Base-by-base conservation (phyloP, 2,329 filamentous ascomycete genomes). In the Rutstroemia sp. region DNA sequence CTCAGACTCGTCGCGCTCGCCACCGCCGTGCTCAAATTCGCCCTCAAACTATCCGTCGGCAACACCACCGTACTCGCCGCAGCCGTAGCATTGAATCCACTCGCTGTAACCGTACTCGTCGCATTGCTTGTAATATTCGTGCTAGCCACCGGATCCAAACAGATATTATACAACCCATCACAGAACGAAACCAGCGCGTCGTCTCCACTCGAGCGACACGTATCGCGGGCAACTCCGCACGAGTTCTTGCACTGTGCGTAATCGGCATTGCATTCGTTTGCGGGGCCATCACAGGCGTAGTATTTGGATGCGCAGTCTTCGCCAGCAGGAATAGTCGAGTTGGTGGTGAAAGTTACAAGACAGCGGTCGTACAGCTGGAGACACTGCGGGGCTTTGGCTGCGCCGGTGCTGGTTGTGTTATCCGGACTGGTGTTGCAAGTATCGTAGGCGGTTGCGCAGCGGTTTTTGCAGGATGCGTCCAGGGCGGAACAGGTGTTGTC, bases 291-390 rank as follows among this genome's bases (percentile, higher is more conserved):
- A 5, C 51, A 53, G 9, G 41, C 25, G 19, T 48, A 53, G 42
- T 53, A 53, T 7, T 53, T 38, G 3, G 51, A 53, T 7, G 51
- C 45, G 51, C 51, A 53, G 30, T 53, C 51, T 53, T 53, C 17
- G 4, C 51, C 51, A 0, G 51, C 23, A 12, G 51, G 16, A 5
- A 34, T 53, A 5, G 51, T 53, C 1, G 46, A 41, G 19, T 59
- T 59, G 37, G n/a, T 21, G 37, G 55, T 51, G 50, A 59, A 59
- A 2, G 57, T 54, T n/a, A 59, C 55, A 3, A 59, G 57, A 27
- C 57, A 59, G 8, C 14, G 25, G n/a, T 57, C 57, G 25, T 59
- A 59, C 17, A 59, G 55, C 12, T 38, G 47, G 41, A 59, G 55
- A 19, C 54, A 57, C 37, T 53, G 51, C 7, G 51, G 38, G 14